These are phyloP conservation scores for Spongispora temasekensis DNA, from an alignment of 1,284 basidiomycete species.

Conservation along the genomic window DNA sequence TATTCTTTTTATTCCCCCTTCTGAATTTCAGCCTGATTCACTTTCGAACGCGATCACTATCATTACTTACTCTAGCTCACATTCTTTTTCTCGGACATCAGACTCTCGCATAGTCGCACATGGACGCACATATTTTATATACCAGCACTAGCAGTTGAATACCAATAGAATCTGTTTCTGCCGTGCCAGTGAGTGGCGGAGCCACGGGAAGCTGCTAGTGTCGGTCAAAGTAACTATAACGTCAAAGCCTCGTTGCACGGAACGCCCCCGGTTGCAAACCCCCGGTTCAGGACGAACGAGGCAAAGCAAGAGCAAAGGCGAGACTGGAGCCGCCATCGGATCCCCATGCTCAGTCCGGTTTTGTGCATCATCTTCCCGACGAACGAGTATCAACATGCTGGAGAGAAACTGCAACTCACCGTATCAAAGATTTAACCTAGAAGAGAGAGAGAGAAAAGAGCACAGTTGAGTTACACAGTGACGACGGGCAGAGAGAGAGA, in stretches of 20 bases:
- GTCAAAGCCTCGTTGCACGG: slow-evolving; percentile 23
- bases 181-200: not conserved
- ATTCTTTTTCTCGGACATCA: not conserved
- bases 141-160: not conserved
- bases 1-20: not conserved
- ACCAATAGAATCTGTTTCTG: not conserved
- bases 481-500: not conserved
- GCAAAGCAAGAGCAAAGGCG: slow-evolving; percentile 23
- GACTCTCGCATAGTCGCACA: no score
- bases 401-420: no score
- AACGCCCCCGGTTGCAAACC: slow-evolving; percentile 32
- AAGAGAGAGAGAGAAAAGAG: slow-evolving; percentile 11
- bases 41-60: not conserved
- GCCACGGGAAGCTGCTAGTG: not conserved
- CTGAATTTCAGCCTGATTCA: not conserved
- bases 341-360: slow-evolving; percentile 26
- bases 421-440: not conserved
- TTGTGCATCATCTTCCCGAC: slow-evolving; percentile 32
- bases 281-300: slow-evolving; percentile 39
- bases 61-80: not conserved
- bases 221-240: slow-evolving; percentile 41
- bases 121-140: no score
- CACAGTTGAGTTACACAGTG: not conserved
- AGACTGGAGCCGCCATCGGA: slow-evolving; percentile 29
- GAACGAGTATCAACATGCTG: slow-evolving; percentile 4